Conservation (phyloP, 257 asterid species). For the Jasminum sambac region DNA sequence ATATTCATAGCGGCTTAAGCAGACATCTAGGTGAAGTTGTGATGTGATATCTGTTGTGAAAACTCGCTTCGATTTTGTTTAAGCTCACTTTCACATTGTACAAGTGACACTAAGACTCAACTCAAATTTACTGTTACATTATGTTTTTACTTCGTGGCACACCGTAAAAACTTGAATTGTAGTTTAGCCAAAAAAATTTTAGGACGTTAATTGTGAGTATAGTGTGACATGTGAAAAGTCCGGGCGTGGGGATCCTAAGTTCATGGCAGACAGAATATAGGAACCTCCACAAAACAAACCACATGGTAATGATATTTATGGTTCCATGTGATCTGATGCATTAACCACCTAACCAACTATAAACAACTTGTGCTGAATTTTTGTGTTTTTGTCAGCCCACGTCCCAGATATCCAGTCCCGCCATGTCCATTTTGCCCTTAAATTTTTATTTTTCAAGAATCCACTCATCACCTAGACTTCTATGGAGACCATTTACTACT, state of each 20-base stretch:
- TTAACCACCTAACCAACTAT: conserved; percentile 25
- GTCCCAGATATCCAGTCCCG: background rate
- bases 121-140: too few relatives aligned
- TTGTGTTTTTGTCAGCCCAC: background rate
- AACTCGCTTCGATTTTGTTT: too few relatives aligned
- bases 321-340: conserved; percentile 22
- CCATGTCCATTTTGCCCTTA: conserved; percentile 32
- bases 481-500: too few relatives aligned
- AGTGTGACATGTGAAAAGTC: background rate
- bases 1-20: too few relatives aligned
- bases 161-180: background rate
- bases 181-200: background rate
- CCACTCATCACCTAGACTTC: background rate
- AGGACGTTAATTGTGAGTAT: background rate
- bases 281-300: conserved; percentile 1
- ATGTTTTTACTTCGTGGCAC: too few relatives aligned
- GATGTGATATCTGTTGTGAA: too few relatives aligned
- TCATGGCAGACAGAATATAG: background rate
- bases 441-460: conserved; percentile 13
- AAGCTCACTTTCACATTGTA: too few relatives aligned
- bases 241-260: background rate
- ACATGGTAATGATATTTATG: conserved; percentile 24
- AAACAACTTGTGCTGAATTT: background rate
- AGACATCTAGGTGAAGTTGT: too few relatives aligned
- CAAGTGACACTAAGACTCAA: too few relatives aligned